Percentiles rank a stretch among this genome's conserved stretches.
Conservation (phyloP, 2,329 filamentous ascomycete genomes). For the Aspergillus fischeri region DNA sequence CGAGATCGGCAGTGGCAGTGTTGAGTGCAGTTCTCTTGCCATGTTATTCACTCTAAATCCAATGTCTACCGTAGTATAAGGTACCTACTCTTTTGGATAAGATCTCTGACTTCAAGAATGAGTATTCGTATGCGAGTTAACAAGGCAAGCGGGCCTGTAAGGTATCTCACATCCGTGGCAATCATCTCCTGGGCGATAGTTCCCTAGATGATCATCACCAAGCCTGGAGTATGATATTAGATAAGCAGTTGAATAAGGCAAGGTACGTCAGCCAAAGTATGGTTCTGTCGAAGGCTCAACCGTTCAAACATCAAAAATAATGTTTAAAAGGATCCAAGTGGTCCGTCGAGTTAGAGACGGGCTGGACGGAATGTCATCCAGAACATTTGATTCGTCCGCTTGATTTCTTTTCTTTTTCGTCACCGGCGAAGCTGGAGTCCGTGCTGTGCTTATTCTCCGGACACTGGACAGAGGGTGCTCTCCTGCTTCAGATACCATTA, state of each 20-base stretch:
- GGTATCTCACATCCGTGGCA: background rate
- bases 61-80: background rate
- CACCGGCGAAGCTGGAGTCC: constrained; percentile 4
- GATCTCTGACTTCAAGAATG: background rate
- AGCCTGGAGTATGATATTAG: background rate
- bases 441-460: constrained; percentile 1
- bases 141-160: background rate
- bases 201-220: constrained; percentile 3
- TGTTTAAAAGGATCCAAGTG: background rate
- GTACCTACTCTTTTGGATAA: background rate
- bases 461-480: background rate
- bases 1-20: constrained; percentile 29
- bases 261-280: background rate
- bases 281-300: background rate
- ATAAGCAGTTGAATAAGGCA: background rate
- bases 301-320: background rate
- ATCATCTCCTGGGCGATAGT: background rate
- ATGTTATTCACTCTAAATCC: background rate
- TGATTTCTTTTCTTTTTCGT: constrained; percentile 3
- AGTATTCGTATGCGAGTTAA: too few species aligned
- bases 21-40: background rate
- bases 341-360: background rate
- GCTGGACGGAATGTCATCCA: background rate
- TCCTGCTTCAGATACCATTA: background rate
- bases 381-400: background rate